These are phyloP conservation scores for Pseudopyricularia javanii DNA, from an alignment of 2,329 filamentous ascomycete genomes.

Conservation along the genomic window DNA sequence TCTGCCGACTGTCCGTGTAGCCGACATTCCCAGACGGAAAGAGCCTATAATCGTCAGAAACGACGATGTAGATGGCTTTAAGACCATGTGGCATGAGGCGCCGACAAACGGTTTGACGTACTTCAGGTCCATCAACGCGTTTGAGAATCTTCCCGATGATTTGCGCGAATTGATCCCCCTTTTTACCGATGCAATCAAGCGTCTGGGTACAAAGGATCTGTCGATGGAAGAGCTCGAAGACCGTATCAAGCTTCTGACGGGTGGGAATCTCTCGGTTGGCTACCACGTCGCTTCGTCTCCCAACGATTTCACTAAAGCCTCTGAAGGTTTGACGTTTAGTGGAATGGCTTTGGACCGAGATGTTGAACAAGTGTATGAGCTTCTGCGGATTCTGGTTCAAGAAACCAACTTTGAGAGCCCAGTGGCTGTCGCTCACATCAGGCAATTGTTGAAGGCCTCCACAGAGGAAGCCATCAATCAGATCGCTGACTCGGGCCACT, in stretches of 20 bases:
- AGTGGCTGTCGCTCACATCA: constrained; percentile 69
- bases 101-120: constrained; percentile 95
- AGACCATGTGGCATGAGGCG: constrained; percentile 81
- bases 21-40: constrained; percentile 73
- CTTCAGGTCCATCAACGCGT: constrained; percentile 75
- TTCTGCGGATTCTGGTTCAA: constrained; percentile 66
- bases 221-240: constrained; percentile 94
- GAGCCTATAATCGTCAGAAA: constrained; percentile 50
- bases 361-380: constrained; percentile 79
- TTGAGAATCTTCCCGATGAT: constrained; percentile 72
- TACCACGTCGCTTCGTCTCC: constrained; percentile 77
- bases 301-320: constrained; percentile 53
- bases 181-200: constrained; percentile 87
- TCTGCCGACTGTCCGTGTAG: constrained; percentile 75
- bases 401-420: constrained; percentile 85
- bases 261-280: constrained; percentile 64
- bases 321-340: constrained; percentile 72
- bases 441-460: constrained; percentile 74
- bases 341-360: constrained; percentile 87
- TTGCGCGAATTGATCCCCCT: constrained; percentile 75
- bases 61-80: constrained; percentile 49
- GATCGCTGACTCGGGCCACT: constrained; percentile 82
- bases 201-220: constrained; percentile 76
- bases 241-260: constrained; percentile 89
- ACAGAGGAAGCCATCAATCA: constrained; percentile 85